Conservation (phyloP, 208 protist genomes). For the Trypanosoma platydactyli region DNA sequence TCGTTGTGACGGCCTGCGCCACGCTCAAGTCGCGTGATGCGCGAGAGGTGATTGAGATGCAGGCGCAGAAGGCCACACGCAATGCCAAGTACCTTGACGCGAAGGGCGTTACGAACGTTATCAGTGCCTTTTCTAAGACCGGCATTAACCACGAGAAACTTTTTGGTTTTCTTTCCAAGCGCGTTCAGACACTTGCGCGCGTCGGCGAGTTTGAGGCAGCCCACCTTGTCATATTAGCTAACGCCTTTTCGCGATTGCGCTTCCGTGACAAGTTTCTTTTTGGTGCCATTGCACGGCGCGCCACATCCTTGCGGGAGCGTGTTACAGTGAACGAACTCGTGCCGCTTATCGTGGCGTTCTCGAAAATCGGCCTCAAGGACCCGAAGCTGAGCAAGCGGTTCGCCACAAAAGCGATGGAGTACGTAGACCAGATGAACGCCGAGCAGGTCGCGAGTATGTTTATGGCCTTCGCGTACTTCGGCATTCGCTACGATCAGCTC, state of each 20-base stretch:
- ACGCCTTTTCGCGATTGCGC: slow-evolving; percentile 76
- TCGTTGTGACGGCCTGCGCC: slow-evolving; percentile 88
- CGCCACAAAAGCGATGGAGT: slow-evolving; percentile 90
- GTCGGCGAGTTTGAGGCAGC: slow-evolving; percentile 89
- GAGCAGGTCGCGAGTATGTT: slow-evolving; percentile 89
- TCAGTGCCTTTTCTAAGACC: slow-evolving; percentile 89
- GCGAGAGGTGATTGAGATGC: slow-evolving; percentile 90
- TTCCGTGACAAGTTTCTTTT: slow-evolving; percentile 84
- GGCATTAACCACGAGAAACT: slow-evolving; percentile 86
- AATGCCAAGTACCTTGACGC: slow-evolving; percentile 88
- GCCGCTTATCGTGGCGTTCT: slow-evolving; percentile 82
- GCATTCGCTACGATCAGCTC: slow-evolving; percentile 91
- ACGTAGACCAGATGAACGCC: slow-evolving; percentile 91
- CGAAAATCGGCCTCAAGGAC: slow-evolving; percentile 85
- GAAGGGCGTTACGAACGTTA: slow-evolving; percentile 85
- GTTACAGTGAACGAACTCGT: slow-evolving; percentile 90
- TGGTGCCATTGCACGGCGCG: slow-evolving; percentile 77
- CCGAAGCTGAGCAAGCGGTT: slow-evolving; percentile 89
- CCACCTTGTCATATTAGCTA: slow-evolving; percentile 87
- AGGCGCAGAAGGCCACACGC: slow-evolving; percentile 81
- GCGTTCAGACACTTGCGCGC: slow-evolving; percentile 84
- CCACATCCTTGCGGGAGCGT: slow-evolving; percentile 87
- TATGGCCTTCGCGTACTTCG: slow-evolving; percentile 87
- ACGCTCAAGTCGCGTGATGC: slow-evolving; percentile 91
- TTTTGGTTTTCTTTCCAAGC: slow-evolving; percentile 72